Conservation (phyloP, 371 early-diverging fungal species). For the Mucor circinelloides region DNA sequence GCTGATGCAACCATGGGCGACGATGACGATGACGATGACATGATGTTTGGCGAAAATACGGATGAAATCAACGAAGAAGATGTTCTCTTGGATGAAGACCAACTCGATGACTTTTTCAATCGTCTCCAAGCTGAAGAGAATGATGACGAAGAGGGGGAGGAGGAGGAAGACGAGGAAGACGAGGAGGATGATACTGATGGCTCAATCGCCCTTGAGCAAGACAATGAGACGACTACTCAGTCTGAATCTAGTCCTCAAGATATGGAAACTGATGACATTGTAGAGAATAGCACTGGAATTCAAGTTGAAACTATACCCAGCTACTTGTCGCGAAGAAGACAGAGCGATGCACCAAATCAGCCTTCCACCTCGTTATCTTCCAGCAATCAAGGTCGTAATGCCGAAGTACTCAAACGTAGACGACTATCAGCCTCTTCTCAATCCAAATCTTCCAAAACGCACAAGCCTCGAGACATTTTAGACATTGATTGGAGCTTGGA, state of each 20-base stretch:
- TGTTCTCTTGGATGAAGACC: constrained; percentile 21
- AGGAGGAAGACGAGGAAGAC: neutral
- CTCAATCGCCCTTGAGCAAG: neutral
- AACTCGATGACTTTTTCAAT: constrained; percentile 12
- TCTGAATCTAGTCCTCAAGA: neutral
- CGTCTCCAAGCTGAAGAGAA: neutral
- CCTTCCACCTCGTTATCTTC: neutral
- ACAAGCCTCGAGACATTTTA: constrained; percentile 33
- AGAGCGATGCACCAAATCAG: constrained; percentile 1
- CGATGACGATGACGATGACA: constrained; percentile 18
- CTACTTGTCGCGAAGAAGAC: constrained; percentile 9
- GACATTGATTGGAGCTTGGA: constrained; percentile 41
- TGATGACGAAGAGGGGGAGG: neutral
- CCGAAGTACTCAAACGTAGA: constrained; percentile 20
- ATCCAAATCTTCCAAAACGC: constrained; percentile 14
- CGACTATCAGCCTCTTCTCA: constrained; percentile 25
- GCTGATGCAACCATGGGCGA: constrained; percentile 16
- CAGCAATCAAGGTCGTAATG: neutral
- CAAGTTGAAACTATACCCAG: neutral
- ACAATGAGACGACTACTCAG: neutral
- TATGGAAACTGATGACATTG: constrained; percentile 1
- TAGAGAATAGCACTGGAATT: neutral
- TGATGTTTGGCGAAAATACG: constrained; percentile 3
- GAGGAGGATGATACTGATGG: constrained; percentile 6
- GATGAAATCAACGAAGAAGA: constrained; percentile 22